These are phyloP conservation scores for Eucalyptus polyanthemos DNA, from an alignment of 345 rosid species.

Conservation along the genomic window DNA sequence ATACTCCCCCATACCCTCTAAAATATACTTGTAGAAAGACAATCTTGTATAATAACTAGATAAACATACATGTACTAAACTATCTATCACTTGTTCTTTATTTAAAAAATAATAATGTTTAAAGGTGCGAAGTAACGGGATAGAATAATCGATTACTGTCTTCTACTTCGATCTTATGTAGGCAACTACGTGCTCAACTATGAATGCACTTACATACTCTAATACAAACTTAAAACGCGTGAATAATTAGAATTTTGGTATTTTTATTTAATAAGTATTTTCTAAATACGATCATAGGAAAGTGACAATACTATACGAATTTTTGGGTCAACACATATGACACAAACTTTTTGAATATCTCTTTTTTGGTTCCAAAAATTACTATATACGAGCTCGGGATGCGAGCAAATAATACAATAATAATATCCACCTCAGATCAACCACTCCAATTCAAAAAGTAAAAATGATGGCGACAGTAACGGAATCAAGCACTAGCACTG, in stretches of 20 bases:
- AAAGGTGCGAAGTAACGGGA: background rate
- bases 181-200: background rate
- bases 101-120: rapidly evolving
- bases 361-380: background rate
- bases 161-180: too few relatives aligned
- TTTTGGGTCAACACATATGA: background rate
- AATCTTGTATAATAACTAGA: too few relatives aligned
- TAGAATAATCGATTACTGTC: too few relatives aligned
- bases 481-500: background rate
- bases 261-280: background rate
- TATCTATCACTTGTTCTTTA: background rate
- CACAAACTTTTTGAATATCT: background rate
- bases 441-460: background rate
- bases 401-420: background rate
- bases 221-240: background rate
- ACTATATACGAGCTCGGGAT: background rate
- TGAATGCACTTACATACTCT: background rate
- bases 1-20: rapidly evolving
- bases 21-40: background rate
- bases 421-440: background rate
- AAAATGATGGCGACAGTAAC: background rate
- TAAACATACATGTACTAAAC: rapidly evolving
- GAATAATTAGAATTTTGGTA: background rate
- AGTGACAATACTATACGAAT: background rate
- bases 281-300: background rate